Percentiles rank a stretch among this genome's conserved stretches.
Conservation (phyloP, 2,329 filamentous ascomycete species). For the Scedosporium minutisporum region DNA sequence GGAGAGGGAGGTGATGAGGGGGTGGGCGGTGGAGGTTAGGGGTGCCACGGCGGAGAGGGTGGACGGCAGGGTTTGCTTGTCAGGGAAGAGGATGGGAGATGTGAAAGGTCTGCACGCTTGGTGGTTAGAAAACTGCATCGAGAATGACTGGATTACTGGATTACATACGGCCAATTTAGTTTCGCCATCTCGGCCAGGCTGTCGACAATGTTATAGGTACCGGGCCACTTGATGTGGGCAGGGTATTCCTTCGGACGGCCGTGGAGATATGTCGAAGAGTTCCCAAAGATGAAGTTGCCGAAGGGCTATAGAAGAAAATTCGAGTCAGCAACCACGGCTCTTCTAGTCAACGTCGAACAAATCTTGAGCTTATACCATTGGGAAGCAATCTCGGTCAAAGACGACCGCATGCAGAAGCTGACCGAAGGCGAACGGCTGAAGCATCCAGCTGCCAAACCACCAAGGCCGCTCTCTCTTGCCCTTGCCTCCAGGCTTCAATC, state of each 20-base stretch:
- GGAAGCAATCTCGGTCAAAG: slow-evolving; percentile 68
- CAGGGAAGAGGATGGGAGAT: slow-evolving; percentile 79
- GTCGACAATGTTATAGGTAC: slow-evolving; percentile 65
- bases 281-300: slow-evolving; percentile 51
- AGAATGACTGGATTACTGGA: background rate
- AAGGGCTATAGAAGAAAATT: slow-evolving; percentile 17
- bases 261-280: slow-evolving; percentile 74
- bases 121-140: background rate
- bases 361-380: slow-evolving; percentile 32
- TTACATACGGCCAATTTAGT: slow-evolving; percentile 69
- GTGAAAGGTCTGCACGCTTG: slow-evolving; percentile 51
- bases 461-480: slow-evolving; percentile 59
- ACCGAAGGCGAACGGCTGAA: slow-evolving; percentile 67
- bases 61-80: slow-evolving; percentile 53
- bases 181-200: slow-evolving; percentile 72
- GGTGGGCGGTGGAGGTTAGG: slow-evolving; percentile 76
- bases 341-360: background rate
- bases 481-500: slow-evolving; percentile 29
- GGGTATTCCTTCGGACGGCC: slow-evolving; percentile 60
- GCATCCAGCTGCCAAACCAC: slow-evolving; percentile 79
- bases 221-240: slow-evolving; percentile 60
- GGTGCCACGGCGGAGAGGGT: slow-evolving; percentile 62
- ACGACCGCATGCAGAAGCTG: slow-evolving; percentile 69
- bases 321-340: too few relatives aligned
- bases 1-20: slow-evolving; percentile 72